Conservation (phyloP, 805 yeast species). For the Kodamaea neixiangensis region DNA sequence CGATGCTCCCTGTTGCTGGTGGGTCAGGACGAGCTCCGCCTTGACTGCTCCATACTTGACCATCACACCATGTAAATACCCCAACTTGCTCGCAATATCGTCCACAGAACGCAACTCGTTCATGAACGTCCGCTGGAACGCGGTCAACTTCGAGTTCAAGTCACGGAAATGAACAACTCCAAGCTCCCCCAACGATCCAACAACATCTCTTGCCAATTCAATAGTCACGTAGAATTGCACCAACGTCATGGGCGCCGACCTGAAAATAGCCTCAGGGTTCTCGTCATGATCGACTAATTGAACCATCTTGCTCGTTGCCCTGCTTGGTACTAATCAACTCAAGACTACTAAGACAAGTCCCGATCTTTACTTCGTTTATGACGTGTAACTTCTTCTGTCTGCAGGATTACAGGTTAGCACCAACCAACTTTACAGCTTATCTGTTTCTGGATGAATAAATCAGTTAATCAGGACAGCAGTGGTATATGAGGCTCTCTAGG, state of each 20-base stretch:
- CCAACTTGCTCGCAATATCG: slow-evolving; percentile 31
- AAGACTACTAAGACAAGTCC: too few relatives aligned
- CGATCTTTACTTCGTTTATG: too few relatives aligned
- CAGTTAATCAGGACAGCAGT: too few relatives aligned
- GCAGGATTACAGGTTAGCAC: not conserved
- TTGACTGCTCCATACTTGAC: slow-evolving; percentile 28
- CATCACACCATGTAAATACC: slow-evolving; percentile 30
- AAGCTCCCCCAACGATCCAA: slow-evolving; percentile 36
- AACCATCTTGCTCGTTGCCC: too few relatives aligned
- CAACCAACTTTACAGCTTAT: not conserved
- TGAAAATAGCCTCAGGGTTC: slow-evolving; percentile 38
- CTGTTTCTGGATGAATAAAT: too few relatives aligned
- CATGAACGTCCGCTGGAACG: slow-evolving; percentile 49
- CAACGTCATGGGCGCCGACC: slow-evolving; percentile 51
- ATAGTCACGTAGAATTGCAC: slow-evolving; percentile 51
- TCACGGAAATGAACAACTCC: slow-evolving; percentile 48
- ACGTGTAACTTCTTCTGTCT: not conserved
- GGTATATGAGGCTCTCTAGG: slow-evolving; percentile 1
- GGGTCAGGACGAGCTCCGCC: slow-evolving; percentile 18
- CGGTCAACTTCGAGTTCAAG: slow-evolving; percentile 48
- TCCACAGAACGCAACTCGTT: slow-evolving; percentile 42
- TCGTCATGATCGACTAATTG: not conserved
- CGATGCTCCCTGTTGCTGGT: slow-evolving; percentile 4
- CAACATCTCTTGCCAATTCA: slow-evolving; percentile 47
- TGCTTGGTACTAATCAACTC: too few relatives aligned